phyloP scores from a whole-genome alignment of 805 yeast genomes.

The Pichia kluyveri region DNA sequence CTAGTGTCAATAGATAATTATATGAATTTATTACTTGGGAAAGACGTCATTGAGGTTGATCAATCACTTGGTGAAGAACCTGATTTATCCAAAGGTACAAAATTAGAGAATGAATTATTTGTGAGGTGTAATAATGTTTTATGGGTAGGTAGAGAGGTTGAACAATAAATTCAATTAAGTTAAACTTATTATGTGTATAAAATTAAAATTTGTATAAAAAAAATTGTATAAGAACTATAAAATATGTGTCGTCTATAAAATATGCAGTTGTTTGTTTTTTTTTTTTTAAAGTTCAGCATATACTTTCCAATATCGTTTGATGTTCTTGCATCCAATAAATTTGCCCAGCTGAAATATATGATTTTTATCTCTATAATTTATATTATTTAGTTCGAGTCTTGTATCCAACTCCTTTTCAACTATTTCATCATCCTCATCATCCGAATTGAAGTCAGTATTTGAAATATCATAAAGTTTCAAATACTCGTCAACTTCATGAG shows the following conservation, averaged over 20 bases:
- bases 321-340: conserved; percentile 23
- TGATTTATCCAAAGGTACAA: conserved; percentile 34
- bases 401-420: not conserved
- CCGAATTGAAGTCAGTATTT: not conserved
- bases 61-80: conserved; percentile 32
- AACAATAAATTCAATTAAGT: not conserved
- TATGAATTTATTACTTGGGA: conserved; percentile 76
- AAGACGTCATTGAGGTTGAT: conserved; percentile 38
- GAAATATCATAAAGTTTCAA: not conserved
- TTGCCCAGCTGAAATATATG: conserved; percentile 20
- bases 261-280: no score
- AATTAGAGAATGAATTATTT: conserved; percentile 49
- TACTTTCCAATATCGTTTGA: conserved; percentile 24
- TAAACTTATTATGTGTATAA: no score
- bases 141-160: conserved; percentile 45
- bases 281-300: not conserved
- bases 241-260: no score
- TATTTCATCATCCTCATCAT: not conserved
- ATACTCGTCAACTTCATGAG: not conserved
- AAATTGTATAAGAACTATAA: no score
- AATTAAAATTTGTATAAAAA: no score
- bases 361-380: conserved; percentile 2
- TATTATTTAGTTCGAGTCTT: not conserved
- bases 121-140: conserved; percentile 88
- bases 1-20: conserved; percentile 80